Base-by-base conservation (phyloP, 306 rosid genomes). In the Astragalus glycyphyllos region DNA sequence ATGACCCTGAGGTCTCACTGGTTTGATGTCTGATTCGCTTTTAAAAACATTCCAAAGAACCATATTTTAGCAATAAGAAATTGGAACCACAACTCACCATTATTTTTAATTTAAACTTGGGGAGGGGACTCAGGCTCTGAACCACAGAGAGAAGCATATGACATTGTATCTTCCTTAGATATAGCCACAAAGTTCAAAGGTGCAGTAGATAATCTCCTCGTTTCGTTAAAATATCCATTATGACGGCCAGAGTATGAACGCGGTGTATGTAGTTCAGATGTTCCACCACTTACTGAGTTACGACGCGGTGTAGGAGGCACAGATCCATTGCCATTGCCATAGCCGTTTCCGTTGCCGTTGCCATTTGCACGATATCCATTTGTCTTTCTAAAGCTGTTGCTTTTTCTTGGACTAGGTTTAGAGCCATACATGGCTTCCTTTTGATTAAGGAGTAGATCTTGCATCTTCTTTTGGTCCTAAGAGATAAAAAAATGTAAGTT, bases 391-490 rank as follows among this genome's bases (percentile, higher is more conserved):
- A 90, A 87, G 86, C 97, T 94, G 83, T 82, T 94, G 49, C 81
- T 85, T 80, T 83, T 90, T 68, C 86, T 86, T 23, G 99, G 99
- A 77, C 99, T 94, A 57, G 99, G 99, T 79, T 84, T 90, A 15
- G 97, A 90, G 29, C 99, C 99, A 55, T 86, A 91, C 42, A 83
- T 86, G 44, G 95, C 84, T 85, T 94, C 99, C 83, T 94, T 94
- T 72, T 91, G 90, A 20, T 92, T 93, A n/a, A 84, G 85, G 40
- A 90, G 97, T 53, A 93, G 82, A 77, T 90, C 97, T 79, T 93
- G 98, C 79, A 93, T 73, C 88, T 94, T 94, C 92, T 91, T 94
- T 72, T 89, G 97, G 86, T 94, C 95, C 98, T 94, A 40, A 74
- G 72, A 75, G 60, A 7, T 47, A 17, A 70, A 73, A 54, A 59